Percentiles rank a stretch among this genome's conserved stretches.
Conservation (phyloP, 2,329 filamentous ascomycete species). For the Iodosphaeria phyllophila region DNA sequence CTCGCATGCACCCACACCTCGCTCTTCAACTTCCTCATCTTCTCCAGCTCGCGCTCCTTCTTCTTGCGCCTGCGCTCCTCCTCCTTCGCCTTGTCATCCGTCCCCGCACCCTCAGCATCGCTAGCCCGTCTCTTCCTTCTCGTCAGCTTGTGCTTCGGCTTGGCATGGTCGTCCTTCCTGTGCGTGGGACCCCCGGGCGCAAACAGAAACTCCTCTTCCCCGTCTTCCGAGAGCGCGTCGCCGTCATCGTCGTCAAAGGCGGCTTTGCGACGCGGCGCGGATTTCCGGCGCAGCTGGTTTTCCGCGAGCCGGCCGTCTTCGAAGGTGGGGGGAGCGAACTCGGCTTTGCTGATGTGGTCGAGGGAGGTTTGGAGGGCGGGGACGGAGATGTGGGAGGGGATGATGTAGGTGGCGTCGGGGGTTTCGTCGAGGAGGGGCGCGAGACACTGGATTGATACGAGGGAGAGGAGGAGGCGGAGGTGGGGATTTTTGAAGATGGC, state of each 20-base stretch:
- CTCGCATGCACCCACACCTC: slow-evolving; percentile 62
- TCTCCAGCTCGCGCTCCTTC: slow-evolving; percentile 54
- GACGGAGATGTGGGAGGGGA: slow-evolving; percentile 48
- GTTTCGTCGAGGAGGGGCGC: slow-evolving; percentile 43
- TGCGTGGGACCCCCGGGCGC: slow-evolving; percentile 46
- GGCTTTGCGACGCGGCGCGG: slow-evolving; percentile 31
- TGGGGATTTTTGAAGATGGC: slow-evolving; percentile 83
- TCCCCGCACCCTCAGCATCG: slow-evolving; percentile 21
- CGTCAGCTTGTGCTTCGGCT: slow-evolving; percentile 24
- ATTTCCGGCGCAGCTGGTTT: slow-evolving; percentile 60
- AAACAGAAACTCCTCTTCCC: slow-evolving; percentile 43
- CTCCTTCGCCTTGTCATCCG: slow-evolving; percentile 42
- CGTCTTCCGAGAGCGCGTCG: slow-evolving; percentile 28
- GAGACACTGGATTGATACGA: slow-evolving; percentile 49
- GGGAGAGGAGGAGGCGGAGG: slow-evolving; percentile 65
- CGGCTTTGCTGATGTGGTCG: slow-evolving; percentile 57
- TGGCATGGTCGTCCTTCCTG: slow-evolving; percentile 28
- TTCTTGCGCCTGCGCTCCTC: slow-evolving; percentile 43
- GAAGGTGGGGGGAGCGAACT: slow-evolving; percentile 61
- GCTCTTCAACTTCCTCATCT: slow-evolving; percentile 66
- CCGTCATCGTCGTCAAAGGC: slow-evolving; percentile 56
- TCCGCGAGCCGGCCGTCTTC: slow-evolving; percentile 59
- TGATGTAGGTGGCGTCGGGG: slow-evolving; percentile 57
- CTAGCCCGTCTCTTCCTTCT: slow-evolving; percentile 39
- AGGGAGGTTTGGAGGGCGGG: slow-evolving; percentile 47